These are phyloP conservation scores for Rhodotorula paludigena DNA, from an alignment of 768 basidiomycete genomes.

Conservation along the genomic window DNA sequence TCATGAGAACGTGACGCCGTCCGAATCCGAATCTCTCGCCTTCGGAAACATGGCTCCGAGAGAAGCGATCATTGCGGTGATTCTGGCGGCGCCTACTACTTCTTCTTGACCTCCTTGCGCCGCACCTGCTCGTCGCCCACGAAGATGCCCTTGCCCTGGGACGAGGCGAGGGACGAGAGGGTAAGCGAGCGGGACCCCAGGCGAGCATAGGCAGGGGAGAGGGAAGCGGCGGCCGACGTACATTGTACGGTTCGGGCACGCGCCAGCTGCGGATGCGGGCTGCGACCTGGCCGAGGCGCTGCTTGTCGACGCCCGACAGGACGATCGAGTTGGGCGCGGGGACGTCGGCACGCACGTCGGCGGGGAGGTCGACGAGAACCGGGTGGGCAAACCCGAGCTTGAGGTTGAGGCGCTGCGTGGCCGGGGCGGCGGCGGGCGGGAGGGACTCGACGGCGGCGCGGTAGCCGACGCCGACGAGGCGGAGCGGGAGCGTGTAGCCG, in stretches of 20 bases:
- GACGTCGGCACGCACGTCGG: conserved; percentile 72
- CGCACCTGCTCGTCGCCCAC: conserved; percentile 87
- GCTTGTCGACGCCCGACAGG: conserved; percentile 79
- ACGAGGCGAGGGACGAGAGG: background rate
- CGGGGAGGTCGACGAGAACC: conserved; percentile 74
- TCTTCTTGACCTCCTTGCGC: conserved; percentile 91
- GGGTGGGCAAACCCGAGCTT: conserved; percentile 89
- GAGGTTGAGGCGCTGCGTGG: conserved; percentile 60
- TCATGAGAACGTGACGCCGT: background rate
- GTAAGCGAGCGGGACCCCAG: too few species aligned
- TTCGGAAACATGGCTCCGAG: too few species aligned
- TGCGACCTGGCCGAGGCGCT: conserved; percentile 77
- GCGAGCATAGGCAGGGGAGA: background rate
- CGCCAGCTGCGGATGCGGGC: conserved; percentile 76
- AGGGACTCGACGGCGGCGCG: conserved; percentile 78
- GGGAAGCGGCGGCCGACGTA: background rate
- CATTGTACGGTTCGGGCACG: conserved; percentile 94
- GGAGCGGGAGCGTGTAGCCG: conserved; percentile 75
- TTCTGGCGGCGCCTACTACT: too few species aligned
- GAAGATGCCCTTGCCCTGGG: conserved; percentile 70
- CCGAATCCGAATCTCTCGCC: too few species aligned
- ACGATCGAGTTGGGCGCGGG: conserved; percentile 77
- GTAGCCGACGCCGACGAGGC: conserved; percentile 92
- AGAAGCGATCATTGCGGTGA: too few species aligned
- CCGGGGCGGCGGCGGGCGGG: conserved; percentile 47